Conservation (phyloP, 2,329 filamentous ascomycete genomes). For the Chrysosporium keratinophilum region DNA sequence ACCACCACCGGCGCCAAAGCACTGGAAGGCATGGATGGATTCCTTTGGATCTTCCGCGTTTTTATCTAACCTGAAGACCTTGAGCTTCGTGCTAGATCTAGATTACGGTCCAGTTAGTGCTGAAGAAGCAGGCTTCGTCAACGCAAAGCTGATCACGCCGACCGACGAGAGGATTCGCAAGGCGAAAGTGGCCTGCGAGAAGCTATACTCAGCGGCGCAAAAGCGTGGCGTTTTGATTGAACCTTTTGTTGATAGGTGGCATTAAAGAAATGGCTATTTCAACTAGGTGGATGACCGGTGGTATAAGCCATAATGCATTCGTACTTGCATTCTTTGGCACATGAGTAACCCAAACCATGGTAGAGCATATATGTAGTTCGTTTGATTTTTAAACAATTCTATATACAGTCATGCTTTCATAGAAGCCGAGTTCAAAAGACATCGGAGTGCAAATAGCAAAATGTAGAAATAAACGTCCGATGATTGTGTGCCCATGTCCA, state of each 20-base stretch:
- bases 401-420: no score
- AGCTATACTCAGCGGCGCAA: slow-evolving; percentile 16
- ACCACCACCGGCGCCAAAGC: background rate
- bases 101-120: slow-evolving; percentile 14
- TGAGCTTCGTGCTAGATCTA: slow-evolving; percentile 22
- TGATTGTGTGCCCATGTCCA: background rate
- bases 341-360: no score
- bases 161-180: slow-evolving; percentile 12
- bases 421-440: no score
- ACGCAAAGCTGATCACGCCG: background rate
- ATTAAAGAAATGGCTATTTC: background rate
- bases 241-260: slow-evolving; percentile 16
- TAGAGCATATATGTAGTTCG: no score
- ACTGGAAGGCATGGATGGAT: slow-evolving; percentile 20
- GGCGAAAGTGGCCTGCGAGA: slow-evolving; percentile 18
- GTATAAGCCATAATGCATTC: slow-evolving; percentile 20
- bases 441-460: background rate
- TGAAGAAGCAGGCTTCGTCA: background rate
- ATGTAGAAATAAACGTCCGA: background rate
- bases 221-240: slow-evolving; percentile 18
- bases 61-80: slow-evolving; percentile 18
- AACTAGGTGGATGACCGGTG: slow-evolving; percentile 21
- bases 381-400: no score
- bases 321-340: background rate
- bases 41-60: slow-evolving; percentile 19